Percentiles rank a stretch among this genome's conserved stretches.
Conservation (phyloP, 345 rosid species). For the Ricinus communis region DNA sequence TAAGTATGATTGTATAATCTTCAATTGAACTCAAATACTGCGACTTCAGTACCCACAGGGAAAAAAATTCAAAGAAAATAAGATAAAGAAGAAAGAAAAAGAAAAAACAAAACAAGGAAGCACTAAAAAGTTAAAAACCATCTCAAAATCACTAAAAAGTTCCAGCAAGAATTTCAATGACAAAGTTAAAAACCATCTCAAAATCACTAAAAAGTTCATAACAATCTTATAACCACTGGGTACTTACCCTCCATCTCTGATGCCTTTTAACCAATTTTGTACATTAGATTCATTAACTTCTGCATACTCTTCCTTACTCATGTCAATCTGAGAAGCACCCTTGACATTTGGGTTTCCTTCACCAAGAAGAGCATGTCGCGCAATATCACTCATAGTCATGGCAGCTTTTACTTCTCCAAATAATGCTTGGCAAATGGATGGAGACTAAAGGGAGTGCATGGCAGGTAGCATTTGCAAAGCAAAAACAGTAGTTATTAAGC, state of each 20-base stretch:
- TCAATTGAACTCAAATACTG: too few relatives aligned
- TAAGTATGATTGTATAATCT: too few relatives aligned
- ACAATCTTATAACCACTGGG: constrained; percentile 1
- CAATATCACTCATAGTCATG: constrained; percentile 74
- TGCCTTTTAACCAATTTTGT: constrained; percentile 92
- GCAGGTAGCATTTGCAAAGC: constrained; percentile 74
- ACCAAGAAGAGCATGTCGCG: constrained; percentile 66
- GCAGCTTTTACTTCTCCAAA: constrained; percentile 80
- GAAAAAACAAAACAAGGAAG: too few relatives aligned
- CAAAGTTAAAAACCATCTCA: too few relatives aligned
- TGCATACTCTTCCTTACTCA: constrained; percentile 54
- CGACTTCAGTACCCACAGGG: too few relatives aligned
- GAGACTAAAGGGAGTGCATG: constrained; percentile 90
- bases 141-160: too few relatives aligned
- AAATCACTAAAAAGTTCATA: too few relatives aligned
- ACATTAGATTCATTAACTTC: constrained; percentile 74
- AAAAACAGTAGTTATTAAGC: constrained; percentile 20
- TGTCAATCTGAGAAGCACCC: constrained; percentile 62
- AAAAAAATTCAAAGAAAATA: too few relatives aligned
- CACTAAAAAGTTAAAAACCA: too few relatives aligned
- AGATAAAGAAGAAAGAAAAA: too few relatives aligned
- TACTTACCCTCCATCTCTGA: constrained; percentile 94
- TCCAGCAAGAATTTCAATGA: too few relatives aligned
- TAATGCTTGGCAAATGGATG: constrained; percentile 52
- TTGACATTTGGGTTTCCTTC: constrained; percentile 67